Evolutionary conservation across 1,139 yeast species (phyloP), one percentile per base, ranked within the genome.

Genomic region (Yamadazyma triangularis): DNA sequence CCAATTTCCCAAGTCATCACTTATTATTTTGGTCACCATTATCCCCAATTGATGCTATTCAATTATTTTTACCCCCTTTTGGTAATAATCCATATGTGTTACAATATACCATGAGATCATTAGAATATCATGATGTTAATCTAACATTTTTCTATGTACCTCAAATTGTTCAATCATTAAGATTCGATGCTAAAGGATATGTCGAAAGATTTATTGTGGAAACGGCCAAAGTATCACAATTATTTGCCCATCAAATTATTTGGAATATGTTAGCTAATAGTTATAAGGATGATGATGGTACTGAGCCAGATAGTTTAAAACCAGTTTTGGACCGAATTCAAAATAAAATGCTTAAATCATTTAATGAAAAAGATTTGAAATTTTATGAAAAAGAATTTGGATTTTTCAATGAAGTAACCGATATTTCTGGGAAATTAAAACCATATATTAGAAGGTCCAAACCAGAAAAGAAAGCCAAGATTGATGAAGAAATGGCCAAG

Each of bases 231-330:
- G 85, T 88, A 14, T 82, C 94, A 23, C 94, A 85, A 47, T 66
- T 89, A 40, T 93, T 93, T 66, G 89, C 97, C 0, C 99, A 93
- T 57, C 99, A 93, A 58, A 89, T 93, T 42, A 87, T 93, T 39
- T 93, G 99, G 99, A 93, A 93, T 50, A 87, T 93, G 83, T 63
- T 84, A 48, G 98, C 99, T 1, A 93, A 93, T 53, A 77, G 91
- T 41, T 91, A 74, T 56, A 83, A 81, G 47, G 98, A 87, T 53
- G 97, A 91, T 49, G 95, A 87, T 16, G 80, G 84, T 1, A 65
- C 74, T 0, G 70, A 73, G 4, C 95, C 95, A 4, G 96, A 91
- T 58, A 66, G 75, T 0, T 66, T 91, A 43, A 89, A 91, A 53
- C 96, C 97, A 1, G 72, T 73, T 2, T 69, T 91, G 42, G 96